Conservation (phyloP, 371 early-diverging fungal species). For the Coemansia sp. region DNA sequence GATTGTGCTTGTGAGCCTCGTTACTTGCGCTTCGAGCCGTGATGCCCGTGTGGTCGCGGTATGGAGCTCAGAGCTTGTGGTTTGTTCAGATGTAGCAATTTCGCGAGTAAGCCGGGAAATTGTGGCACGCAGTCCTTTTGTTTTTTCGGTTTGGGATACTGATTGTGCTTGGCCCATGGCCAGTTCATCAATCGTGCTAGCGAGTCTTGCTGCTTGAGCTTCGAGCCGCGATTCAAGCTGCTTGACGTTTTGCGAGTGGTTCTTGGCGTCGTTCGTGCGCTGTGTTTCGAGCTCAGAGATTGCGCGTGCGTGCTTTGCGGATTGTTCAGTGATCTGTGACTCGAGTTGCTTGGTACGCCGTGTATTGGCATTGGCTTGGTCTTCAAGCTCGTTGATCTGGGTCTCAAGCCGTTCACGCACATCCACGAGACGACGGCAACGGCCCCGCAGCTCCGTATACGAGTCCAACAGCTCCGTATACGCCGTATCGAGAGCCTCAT, state of each 20-base stretch:
- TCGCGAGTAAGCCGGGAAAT: background rate
- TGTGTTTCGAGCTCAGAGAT: conserved; percentile 12
- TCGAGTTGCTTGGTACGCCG: conserved; percentile 1
- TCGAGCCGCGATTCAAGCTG: conserved; percentile 24
- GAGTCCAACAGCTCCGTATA: conserved; percentile 38
- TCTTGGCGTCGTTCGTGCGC: conserved; percentile 9
- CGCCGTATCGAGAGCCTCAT: conserved; percentile 31
- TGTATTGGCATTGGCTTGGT: background rate
- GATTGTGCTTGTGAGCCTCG: no score
- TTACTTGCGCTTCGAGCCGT: conserved; percentile 9
- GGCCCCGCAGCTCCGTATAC: conserved; percentile 39
- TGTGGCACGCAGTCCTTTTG: conserved; percentile 18
- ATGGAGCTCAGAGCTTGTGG: conserved; percentile 20
- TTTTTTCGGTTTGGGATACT: conserved; percentile 34
- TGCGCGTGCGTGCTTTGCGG: conserved; percentile 4
- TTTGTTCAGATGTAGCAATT: conserved; percentile 26
- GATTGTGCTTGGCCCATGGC: conserved; percentile 11
- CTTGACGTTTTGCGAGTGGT: background rate
- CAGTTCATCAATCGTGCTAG: no score
- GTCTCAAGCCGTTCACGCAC: conserved; percentile 13
- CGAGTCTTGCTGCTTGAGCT: background rate
- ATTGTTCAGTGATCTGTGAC: background rate
- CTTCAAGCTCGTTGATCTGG: conserved; percentile 13
- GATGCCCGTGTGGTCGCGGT: no score
- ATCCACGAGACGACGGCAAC: conserved; percentile 26